phyloP scores from a whole-genome alignment of 2,329 filamentous ascomycete genomes.

The Nemania bipapillata region DNA sequence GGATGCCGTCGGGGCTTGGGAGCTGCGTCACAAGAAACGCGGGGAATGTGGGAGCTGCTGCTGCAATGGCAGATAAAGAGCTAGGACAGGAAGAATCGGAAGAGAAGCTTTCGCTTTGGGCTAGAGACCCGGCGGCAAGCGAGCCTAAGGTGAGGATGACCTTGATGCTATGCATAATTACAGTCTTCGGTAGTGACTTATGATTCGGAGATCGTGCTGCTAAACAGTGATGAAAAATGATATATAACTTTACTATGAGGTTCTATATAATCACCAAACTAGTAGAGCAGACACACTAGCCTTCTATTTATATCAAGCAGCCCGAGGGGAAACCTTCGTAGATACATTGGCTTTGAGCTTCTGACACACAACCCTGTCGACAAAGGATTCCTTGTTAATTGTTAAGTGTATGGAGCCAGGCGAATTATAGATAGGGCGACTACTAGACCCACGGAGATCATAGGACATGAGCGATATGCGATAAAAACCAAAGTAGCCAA shows the following conservation, averaged over 20 bases:
- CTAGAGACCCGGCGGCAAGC: slow-evolving; percentile 15
- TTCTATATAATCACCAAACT: background rate
- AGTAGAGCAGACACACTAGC: background rate
- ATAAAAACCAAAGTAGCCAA: background rate
- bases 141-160: slow-evolving; percentile 11
- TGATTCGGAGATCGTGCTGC: background rate
- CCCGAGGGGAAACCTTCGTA: background rate
- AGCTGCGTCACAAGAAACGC: background rate
- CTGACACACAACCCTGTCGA: too few relatives aligned
- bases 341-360: background rate
- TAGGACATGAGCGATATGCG: too few relatives aligned
- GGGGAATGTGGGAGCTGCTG: slow-evolving; percentile 10
- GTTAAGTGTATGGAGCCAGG: too few relatives aligned
- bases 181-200: background rate
- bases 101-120: slow-evolving; percentile 17
- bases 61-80: slow-evolving; percentile 4
- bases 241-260: background rate
- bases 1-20: background rate
- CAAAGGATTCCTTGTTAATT: too few relatives aligned
- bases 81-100: slow-evolving; percentile 21
- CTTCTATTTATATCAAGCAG: slow-evolving; percentile 2
- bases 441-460: too few relatives aligned
- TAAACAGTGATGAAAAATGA: background rate
- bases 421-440: too few relatives aligned
- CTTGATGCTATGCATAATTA: slow-evolving; percentile 10